Evolutionary conservation across 73 alveolate species (phyloP), one percentile per base, ranked within the genome.

Genomic region (Paramecium pentaurelia): DNA sequence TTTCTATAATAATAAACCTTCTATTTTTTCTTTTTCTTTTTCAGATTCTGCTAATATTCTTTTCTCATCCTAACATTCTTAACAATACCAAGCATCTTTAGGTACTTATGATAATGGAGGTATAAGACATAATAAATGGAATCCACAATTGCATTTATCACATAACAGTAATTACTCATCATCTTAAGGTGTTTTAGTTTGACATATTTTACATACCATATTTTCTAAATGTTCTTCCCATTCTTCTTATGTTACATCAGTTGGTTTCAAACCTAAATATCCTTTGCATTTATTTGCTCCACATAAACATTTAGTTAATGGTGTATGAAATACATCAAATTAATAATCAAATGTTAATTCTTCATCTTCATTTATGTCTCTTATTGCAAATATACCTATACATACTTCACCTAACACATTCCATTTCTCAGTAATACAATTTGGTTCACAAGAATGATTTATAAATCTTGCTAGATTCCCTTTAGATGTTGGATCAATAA

Each of bases 381-480:
- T 97, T 86, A 93, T 93, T 8, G 99, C 96, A 93, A 98, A 98
- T 77, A 98, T 98, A 14, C 99, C 99, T 4, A 98, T 97, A 59
- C 99, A 98, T 25, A 97, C 96, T 93, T 98, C 99, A 6, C 99
- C 99, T 44, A 97, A 92, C 6, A 98, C 99, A 92, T 97, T 97
- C 99, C 99, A 98, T 94, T 98, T 98, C 91, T 97, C 97, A 2
- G 99, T 97, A 86, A 97, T 99, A 54, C 99, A 98, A 95, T 96
- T 98, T 2, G 99, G 99, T 25, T 97, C 99, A 89, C 99, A 98
- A 10, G 99, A 97, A 88, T 98, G 99, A 88, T 98, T 98, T 16
- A 98, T 98, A 86, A 98, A 97, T 77, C 99, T 86, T 2, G 99
- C 99, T 94, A 98, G 71, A 95, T 98, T 98, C 16, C 99, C 99